These are phyloP conservation scores for Eucalyptus sp. DNA, from an alignment of 345 rosid genomes.

Conservation along the genomic window DNA sequence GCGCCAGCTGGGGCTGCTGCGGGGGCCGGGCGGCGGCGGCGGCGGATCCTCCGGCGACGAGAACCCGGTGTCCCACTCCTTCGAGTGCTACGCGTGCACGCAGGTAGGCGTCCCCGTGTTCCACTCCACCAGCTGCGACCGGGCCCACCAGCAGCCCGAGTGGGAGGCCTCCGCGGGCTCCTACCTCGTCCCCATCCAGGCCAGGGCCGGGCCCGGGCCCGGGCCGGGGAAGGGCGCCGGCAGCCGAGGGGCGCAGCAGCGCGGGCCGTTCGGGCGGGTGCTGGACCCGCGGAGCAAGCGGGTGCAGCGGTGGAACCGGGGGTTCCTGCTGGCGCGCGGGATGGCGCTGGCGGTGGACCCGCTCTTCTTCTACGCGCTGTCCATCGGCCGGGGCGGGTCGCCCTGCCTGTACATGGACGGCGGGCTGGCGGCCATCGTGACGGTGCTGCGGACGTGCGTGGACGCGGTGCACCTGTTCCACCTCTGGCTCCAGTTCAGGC, in stretches of 20 bases:
- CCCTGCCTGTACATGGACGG: constrained; percentile 80
- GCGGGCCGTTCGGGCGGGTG: constrained; percentile 17
- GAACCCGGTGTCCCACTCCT: constrained; percentile 19
- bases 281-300: constrained; percentile 69
- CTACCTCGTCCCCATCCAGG: constrained; percentile 72
- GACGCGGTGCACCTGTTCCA: constrained; percentile 62
- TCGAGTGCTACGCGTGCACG: constrained; percentile 92
- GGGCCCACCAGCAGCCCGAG: constrained; percentile 72
- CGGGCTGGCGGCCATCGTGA: constrained; percentile 49
- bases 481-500: constrained; percentile 66
- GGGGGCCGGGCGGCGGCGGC: background rate
- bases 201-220: constrained; percentile 12
- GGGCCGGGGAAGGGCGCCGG: background rate
- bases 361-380: constrained; percentile 71
- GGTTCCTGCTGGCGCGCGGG: constrained; percentile 60
- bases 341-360: constrained; percentile 81
- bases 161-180: constrained; percentile 97
- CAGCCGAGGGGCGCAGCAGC: background rate
- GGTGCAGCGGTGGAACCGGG: constrained; percentile 70
- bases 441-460: constrained; percentile 58
- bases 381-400: constrained; percentile 38
- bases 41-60: background rate
- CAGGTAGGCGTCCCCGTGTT: constrained; percentile 86
- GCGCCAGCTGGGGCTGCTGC: constrained; percentile 3
- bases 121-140: constrained; percentile 95